A percentile compares a stretch with the other conserved stretches of the same genome.
phyloP scores from a whole-genome alignment of 1,139 yeast genomes.

The Schizosaccharomyces versatilis region DNA sequence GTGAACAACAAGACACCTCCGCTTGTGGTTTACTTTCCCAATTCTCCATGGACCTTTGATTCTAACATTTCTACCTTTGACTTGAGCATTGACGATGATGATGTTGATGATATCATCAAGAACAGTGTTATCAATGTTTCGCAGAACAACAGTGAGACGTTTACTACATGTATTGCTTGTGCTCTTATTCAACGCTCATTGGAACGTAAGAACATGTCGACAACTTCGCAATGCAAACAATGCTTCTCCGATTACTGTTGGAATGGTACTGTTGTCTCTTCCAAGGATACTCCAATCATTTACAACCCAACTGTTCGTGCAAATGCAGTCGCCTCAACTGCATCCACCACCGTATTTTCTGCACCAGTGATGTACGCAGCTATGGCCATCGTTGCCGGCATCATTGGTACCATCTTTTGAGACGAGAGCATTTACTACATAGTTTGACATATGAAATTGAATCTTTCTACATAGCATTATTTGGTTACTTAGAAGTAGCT shows the following conservation, averaged over 20 bases:
- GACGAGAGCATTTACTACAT: neutral
- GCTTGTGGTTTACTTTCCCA: constrained; percentile 57
- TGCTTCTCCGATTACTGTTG: constrained; percentile 72
- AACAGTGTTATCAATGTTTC: constrained; percentile 69
- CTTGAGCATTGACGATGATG: constrained; percentile 30
- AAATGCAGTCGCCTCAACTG: neutral
- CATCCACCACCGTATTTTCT: neutral
- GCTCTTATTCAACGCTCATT: constrained; percentile 68
- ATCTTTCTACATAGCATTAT: neutral
- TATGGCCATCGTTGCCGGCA: neutral
- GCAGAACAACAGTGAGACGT: constrained; percentile 42
- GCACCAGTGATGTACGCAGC: neutral
- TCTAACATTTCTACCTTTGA: constrained; percentile 60
- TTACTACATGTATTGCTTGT: constrained; percentile 71
- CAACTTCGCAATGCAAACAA: constrained; percentile 49
- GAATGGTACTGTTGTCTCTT: constrained; percentile 31
- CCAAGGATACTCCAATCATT: neutral
- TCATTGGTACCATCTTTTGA: neutral
- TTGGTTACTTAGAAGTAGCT: neutral
- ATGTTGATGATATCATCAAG: constrained; percentile 39
- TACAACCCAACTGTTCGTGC: neutral
- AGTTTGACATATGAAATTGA: neutral
- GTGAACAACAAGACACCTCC: constrained; percentile 31
- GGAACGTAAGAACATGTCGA: constrained; percentile 38
- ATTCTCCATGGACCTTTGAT: constrained; percentile 42